These are phyloP conservation scores for Penicillium coffeae DNA, from an alignment of 495 filamentous ascomycete species.

Conservation along the genomic window DNA sequence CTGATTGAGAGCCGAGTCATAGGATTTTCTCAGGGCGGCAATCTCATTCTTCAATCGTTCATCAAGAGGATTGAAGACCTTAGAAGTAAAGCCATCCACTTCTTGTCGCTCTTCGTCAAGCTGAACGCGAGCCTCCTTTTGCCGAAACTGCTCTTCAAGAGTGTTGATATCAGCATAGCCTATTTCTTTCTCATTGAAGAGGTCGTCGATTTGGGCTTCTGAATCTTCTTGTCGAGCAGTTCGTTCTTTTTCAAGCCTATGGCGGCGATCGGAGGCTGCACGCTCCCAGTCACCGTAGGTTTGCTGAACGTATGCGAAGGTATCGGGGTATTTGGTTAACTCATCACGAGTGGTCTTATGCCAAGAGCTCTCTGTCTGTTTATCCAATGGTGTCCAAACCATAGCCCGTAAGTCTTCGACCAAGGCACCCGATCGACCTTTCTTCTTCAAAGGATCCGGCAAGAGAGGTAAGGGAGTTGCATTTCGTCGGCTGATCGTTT, in stretches of 20 bases:
- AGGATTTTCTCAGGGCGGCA: conserved; percentile 47
- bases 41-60: conserved; percentile 51
- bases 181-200: conserved; percentile 59
- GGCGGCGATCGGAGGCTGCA: conserved; percentile 36
- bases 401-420: conserved; percentile 36
- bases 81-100: conserved; percentile 47
- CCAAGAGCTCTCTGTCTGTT: conserved; percentile 33
- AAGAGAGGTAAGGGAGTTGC: conserved; percentile 26
- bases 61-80: conserved; percentile 53
- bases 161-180: conserved; percentile 58
- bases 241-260: conserved; percentile 45
- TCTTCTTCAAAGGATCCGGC: conserved; percentile 26
- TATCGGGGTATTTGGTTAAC: conserved; percentile 34
- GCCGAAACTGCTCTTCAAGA: conserved; percentile 58
- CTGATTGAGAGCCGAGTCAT: conserved; percentile 41
- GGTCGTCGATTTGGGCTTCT: conserved; percentile 49
- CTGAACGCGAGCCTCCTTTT: conserved; percentile 49
- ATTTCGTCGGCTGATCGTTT: conserved; percentile 14
- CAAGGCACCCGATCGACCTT: conserved; percentile 18
- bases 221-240: conserved; percentile 51
- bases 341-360: conserved; percentile 32
- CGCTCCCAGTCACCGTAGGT: conserved; percentile 45
- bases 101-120: conserved; percentile 54
- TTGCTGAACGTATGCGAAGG: conserved; percentile 50
- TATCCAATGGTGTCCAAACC: conserved; percentile 31